Evolutionary conservation across 73 alveolate species (phyloP).

Genomic region (Stentor roeselii): DNA sequence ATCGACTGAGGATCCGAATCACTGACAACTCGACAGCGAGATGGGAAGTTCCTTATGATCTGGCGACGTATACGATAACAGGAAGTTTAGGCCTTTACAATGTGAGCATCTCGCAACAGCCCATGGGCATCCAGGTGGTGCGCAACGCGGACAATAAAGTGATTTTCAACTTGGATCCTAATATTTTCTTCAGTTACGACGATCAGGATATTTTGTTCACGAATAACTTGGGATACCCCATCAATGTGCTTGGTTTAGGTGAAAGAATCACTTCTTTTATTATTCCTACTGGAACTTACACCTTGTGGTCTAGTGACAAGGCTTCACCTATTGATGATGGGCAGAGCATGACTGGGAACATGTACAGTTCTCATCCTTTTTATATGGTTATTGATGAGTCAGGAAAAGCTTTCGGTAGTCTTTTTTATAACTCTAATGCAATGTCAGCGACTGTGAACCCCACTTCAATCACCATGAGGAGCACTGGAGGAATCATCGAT

Average conservation of each 20-base stretch:
- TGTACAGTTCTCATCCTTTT: constrained; percentile 23
- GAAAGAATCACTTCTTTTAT: constrained; percentile 1
- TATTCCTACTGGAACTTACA: constrained; percentile 8
- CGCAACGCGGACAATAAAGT: constrained; percentile 4
- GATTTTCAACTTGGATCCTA: constrained; percentile 13
- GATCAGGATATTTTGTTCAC: neutral
- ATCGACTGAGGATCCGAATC: neutral
- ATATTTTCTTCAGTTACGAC: neutral
- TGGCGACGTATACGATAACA: neutral
- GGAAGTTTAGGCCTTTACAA: constrained; percentile 2
- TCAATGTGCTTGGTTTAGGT: constrained; percentile 21
- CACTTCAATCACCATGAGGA: neutral
- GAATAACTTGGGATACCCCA: neutral
- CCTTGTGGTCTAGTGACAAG: constrained; percentile 25
- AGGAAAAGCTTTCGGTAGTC: neutral
- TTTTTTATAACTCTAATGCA: constrained; percentile 27
- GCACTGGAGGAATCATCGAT: constrained; percentile 65
- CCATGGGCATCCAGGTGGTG: neutral
- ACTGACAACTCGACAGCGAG: neutral
- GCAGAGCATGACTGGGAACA: neutral
- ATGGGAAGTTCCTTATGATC: neutral
- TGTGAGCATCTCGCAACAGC: neutral
- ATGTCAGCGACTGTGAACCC: constrained; percentile 5
- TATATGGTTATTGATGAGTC: constrained; percentile 26
- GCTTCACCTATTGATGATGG: constrained; percentile 31